A percentile compares a stretch with the other conserved stretches of the same genome.
Evolutionary conservation across 2,329 filamentous ascomycete species (phyloP).

Genomic region (Fusarium sp.): DNA sequence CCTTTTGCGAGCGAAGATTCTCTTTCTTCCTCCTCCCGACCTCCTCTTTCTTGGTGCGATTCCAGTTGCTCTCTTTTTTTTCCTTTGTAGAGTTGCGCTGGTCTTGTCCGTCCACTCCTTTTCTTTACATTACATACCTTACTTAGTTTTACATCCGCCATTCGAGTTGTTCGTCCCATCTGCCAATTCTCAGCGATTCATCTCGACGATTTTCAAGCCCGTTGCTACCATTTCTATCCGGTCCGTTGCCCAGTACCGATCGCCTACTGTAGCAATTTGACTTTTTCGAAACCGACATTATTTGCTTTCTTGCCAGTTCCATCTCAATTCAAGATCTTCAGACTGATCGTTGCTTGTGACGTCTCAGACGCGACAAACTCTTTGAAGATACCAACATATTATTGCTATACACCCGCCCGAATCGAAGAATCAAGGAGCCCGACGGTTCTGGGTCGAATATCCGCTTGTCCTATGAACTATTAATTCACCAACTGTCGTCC

Average conservation of each 20-base stretch:
- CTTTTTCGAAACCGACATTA: slow-evolving; percentile 14
- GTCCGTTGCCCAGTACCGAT: slow-evolving; percentile 37
- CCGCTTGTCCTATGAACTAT: slow-evolving; percentile 54
- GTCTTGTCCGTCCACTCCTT: slow-evolving; percentile 71
- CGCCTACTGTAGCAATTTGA: slow-evolving; percentile 18
- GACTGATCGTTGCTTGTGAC: slow-evolving; percentile 39
- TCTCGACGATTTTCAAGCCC: slow-evolving; percentile 35
- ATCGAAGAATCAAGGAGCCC: slow-evolving; percentile 20
- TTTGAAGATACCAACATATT: slow-evolving; percentile 4
- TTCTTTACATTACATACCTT: slow-evolving; percentile 46
- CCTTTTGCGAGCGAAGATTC: slow-evolving; percentile 45
- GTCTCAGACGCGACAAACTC: slow-evolving; percentile 23
- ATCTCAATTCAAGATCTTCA: slow-evolving; percentile 27
- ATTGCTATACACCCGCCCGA: slow-evolving; percentile 12
- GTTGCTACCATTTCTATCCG: slow-evolving; percentile 34
- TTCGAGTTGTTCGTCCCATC: slow-evolving; percentile 42
- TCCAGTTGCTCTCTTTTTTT: slow-evolving; percentile 63
- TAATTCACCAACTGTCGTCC: slow-evolving; percentile 52
- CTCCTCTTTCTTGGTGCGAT: slow-evolving; percentile 61
- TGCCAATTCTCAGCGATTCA: slow-evolving; percentile 41
- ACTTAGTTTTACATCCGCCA: slow-evolving; percentile 39
- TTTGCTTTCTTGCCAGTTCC: slow-evolving; percentile 15
- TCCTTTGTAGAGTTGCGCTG: slow-evolving; percentile 61
- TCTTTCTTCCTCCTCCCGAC: slow-evolving; percentile 42
- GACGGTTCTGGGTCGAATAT: slow-evolving; percentile 9